Conservation (phyloP, 768 basidiomycete species). For the Pulveroboletus sp. region DNA sequence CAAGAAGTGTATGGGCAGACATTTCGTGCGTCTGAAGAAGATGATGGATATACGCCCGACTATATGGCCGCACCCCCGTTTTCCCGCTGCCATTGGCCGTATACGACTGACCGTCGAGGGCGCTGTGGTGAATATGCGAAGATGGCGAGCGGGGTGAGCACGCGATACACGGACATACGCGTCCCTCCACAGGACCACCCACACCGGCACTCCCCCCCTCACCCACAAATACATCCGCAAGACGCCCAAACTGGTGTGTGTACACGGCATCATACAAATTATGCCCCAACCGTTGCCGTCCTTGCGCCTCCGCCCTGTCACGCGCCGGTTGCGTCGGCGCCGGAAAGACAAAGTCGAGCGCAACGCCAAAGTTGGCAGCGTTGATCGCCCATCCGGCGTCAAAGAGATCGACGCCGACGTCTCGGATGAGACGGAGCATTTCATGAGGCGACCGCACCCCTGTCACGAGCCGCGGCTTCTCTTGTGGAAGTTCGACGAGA, state of each 20-base stretch:
- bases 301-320: background rate
- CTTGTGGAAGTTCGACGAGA: constrained; percentile 45
- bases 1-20: constrained; percentile 75
- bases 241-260: constrained; percentile 54
- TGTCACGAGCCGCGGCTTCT: constrained; percentile 65
- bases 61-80: constrained; percentile 21
- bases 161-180: constrained; percentile 50
- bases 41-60: constrained; percentile 77
- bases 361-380: constrained; percentile 68
- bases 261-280: constrained; percentile 67
- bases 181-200: background rate
- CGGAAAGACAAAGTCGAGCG: constrained; percentile 78
- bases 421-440: constrained; percentile 59
- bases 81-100: background rate
- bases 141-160: constrained; percentile 48
- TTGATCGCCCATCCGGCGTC: constrained; percentile 70
- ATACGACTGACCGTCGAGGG: constrained; percentile 34
- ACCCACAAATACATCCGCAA: constrained; percentile 41
- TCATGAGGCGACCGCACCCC: constrained; percentile 66
- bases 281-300: constrained; percentile 49
- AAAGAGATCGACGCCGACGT: constrained; percentile 73
- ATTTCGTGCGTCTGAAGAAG: constrained; percentile 88
- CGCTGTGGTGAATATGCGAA: constrained; percentile 43
- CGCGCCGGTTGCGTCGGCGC: constrained; percentile 19
- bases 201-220: constrained; percentile 3